Percentiles rank a stretch among this genome's conserved stretches.
These are phyloP conservation scores for Neonothopanus nambi DNA, from an alignment of 1,284 basidiomycete genomes.

Conservation along the genomic window DNA sequence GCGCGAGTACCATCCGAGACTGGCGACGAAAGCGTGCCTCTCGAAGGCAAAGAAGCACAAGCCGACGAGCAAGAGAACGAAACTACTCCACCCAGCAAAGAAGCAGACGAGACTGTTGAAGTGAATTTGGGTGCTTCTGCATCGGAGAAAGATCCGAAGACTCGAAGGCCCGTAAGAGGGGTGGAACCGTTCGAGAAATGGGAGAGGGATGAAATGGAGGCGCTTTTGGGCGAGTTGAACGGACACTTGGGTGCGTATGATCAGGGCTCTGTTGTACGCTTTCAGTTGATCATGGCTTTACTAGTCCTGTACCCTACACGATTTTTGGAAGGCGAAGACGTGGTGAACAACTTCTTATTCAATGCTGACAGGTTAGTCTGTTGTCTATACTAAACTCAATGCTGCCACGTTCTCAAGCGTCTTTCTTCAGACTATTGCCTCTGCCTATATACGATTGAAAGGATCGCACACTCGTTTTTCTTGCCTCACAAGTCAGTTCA, in stretches of 20 bases:
- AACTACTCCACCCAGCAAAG: constrained; percentile 22
- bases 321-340: constrained; percentile 86
- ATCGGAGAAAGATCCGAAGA: constrained; percentile 38
- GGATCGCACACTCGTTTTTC: too few species aligned
- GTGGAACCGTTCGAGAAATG: constrained; percentile 76
- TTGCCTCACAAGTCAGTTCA: too few species aligned
- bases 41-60: constrained; percentile 26
- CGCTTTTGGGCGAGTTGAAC: constrained; percentile 68
- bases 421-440: constrained; percentile 41
- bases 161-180: constrained; percentile 45
- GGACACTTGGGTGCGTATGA: constrained; percentile 77
- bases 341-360: constrained; percentile 88
- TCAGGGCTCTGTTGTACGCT: background rate
- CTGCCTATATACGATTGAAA: constrained; percentile 57
- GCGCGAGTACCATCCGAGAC: constrained; percentile 60
- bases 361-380: constrained; percentile 73
- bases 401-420: background rate
- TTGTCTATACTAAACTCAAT: background rate
- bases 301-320: constrained; percentile 79
- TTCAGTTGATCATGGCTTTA: constrained; percentile 2
- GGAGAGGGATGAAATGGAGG: constrained; percentile 90
- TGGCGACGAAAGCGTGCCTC: constrained; percentile 44
- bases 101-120: constrained; percentile 21
- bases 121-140: constrained; percentile 14
- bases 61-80: constrained; percentile 22